These are phyloP conservation scores for Phytophthora constricta DNA, from an alignment of 352 stramenopile genomes.

Conservation along the genomic window DNA sequence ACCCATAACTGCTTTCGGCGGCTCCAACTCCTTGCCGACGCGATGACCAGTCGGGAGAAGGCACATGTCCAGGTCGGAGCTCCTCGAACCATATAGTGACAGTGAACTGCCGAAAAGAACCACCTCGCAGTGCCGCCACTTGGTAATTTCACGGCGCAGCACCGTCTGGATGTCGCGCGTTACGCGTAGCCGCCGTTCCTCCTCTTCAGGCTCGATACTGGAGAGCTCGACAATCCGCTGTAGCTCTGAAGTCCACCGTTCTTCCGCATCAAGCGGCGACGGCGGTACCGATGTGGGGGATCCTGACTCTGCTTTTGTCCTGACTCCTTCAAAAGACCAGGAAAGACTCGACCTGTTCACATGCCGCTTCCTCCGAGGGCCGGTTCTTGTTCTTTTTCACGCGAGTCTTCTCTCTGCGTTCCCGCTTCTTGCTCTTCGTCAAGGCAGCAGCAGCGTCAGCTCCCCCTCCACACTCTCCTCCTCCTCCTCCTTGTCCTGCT, in stretches of 20 bases:
- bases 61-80: constrained; percentile 83
- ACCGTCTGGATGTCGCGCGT: constrained; percentile 52
- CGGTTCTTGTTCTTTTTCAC: constrained; percentile 35
- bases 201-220: constrained; percentile 53
- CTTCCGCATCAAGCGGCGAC: constrained; percentile 11
- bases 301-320: constrained; percentile 9
- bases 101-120: constrained; percentile 81
- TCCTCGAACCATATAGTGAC: constrained; percentile 73
- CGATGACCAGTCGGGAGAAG: constrained; percentile 43
- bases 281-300: constrained; percentile 3
- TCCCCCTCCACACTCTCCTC: neutral
- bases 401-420: constrained; percentile 40
- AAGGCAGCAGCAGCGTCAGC: neutral
- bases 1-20: constrained; percentile 39
- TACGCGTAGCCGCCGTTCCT: constrained; percentile 46
- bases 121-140: constrained; percentile 60
- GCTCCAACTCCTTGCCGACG: constrained; percentile 1
- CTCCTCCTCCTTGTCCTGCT: constrained; percentile 8
- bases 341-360: constrained; percentile 55
- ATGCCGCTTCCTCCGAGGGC: constrained; percentile 35
- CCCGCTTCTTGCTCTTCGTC: constrained; percentile 35
- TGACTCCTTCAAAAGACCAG: constrained; percentile 58
- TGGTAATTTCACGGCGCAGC: constrained; percentile 47
- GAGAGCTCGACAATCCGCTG: constrained; percentile 49
- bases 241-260: constrained; percentile 41